Percentiles rank a stretch among this genome's conserved stretches.
These are phyloP conservation scores for Jackrogersella minutella DNA, from an alignment of 495 filamentous ascomycete genomes.

Conservation along the genomic window DNA sequence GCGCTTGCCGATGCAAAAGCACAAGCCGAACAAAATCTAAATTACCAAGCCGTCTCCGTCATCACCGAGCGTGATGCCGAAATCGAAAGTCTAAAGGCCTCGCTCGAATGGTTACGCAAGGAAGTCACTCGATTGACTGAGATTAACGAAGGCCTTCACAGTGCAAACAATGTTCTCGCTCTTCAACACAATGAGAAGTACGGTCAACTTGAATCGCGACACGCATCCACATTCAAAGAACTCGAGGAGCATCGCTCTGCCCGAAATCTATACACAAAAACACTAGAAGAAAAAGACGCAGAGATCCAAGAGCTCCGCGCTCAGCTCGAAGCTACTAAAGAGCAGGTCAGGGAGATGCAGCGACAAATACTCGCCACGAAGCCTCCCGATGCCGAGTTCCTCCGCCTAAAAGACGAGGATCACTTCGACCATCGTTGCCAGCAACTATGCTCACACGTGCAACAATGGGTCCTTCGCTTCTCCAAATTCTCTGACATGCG, in stretches of 20 bases:
- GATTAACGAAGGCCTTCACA: constrained; percentile 75
- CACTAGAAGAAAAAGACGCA: constrained; percentile 80
- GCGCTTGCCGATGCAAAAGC: constrained; percentile 74
- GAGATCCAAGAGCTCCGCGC: constrained; percentile 79
- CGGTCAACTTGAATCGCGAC: constrained; percentile 64
- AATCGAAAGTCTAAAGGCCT: constrained; percentile 78
- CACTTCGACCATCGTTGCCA: constrained; percentile 96
- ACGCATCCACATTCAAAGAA: constrained; percentile 64
- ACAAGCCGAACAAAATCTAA: constrained; percentile 64
- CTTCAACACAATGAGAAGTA: constrained; percentile 71
- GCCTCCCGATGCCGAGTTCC: constrained; percentile 72
- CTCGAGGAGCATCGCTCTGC: constrained; percentile 68
- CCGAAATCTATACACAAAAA: constrained; percentile 64
- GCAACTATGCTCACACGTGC: constrained; percentile 89
- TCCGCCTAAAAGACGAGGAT: constrained; percentile 84
- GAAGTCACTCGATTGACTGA: constrained; percentile 78
- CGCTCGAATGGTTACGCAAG: constrained; percentile 77
- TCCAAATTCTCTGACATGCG: constrained; percentile 93
- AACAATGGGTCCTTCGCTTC: constrained; percentile 95
- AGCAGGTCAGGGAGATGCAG: constrained; percentile 82
- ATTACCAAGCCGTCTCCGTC: constrained; percentile 54
- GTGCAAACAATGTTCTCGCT: constrained; percentile 73
- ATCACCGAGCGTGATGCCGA: constrained; percentile 76
- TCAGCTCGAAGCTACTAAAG: constrained; percentile 78
- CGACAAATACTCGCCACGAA: constrained; percentile 77